Base-by-base conservation (phyloP, 2,329 filamentous ascomycete species). In the Exophiala viscosa region DNA sequence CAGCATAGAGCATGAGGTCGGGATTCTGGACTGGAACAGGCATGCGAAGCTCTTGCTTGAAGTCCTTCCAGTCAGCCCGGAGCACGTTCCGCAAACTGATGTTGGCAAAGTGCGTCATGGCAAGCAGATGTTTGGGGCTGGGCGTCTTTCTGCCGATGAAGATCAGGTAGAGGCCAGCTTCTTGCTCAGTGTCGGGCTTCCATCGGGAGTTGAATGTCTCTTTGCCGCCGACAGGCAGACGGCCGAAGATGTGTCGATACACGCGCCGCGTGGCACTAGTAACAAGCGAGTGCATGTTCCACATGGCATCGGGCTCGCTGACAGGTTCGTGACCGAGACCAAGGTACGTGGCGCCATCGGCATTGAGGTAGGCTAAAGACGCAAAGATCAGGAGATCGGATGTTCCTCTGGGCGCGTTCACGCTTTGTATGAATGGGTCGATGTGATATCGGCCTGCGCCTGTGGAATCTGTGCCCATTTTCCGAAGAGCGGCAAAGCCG, bases 171-270 rank as follows among this genome's bases (percentile, higher is more conserved):
- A 73, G 52, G 0, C 60, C 62, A 1, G 66, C 63, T 6, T 66
- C 67, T 39, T 68, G 65, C 1, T 38, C 41, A 2, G 60, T 45
- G 40, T 73, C 69, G 0, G 70, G 69, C 1, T 61, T 61, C 50
- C 70, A 72, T 41, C 71, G 71, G 35, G 71, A 70, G 52, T 69
- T 63, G 43, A 71, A 72, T 0, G 64, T 65, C 54, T 70, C 70
- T 59, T 73, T 73, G 1, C 70, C 71, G 1, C 55, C 57, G 2
- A 73, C 63, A 0, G 67, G 66, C 2, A 72, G 55, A 13, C 65
- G 61, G 3, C 59, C 60, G 41, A 69, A 71, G 0, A 66, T 63
- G 41, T 63, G 65, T 1, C 54, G 57, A 51, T 73, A 68, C 9
- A 69, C 34, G 1, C 60, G 55, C 1, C 67, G 51, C 3, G 68